Base-by-base conservation (phyloP, 2,329 filamentous ascomycete species). In the Mollisiaceae sp. region DNA sequence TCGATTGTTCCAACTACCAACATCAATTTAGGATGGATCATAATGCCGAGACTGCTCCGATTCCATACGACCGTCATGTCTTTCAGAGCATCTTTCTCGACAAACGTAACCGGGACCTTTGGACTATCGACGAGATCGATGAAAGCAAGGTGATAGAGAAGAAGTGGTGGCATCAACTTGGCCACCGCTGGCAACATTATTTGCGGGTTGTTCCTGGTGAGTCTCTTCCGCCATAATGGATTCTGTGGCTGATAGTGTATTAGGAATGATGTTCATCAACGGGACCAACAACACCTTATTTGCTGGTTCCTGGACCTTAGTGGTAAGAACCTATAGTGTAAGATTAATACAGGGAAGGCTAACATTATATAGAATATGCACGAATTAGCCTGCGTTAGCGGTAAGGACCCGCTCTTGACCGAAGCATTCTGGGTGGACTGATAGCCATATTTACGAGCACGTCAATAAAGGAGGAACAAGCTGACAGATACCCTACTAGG, bases 1-100 rank as follows among this genome's bases (percentile, higher is more conserved):
- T 92, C 77, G 89, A 93, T 76, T 91, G 88, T 78, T 89, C 87
- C 43, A 91, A 91, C 75, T 92, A 92, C 77, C 90, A 93, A 75
- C 83, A 88, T 54, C 90, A 92, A 73, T 90, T 93, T 68, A 86
- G 86, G 1, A 68, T 62, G 47, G 66, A 67, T 18, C 61, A 77
- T 15, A 67, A 73, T 27, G 72, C 72, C 1, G 69, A 73, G 15
- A 58, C 69, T 1, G 69, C 77, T 1, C 69, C 65, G 0, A 68
- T 72, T 39, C 61, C 80, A 3, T 76, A 80, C 1, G 79, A 85
- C 0, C 80, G 82, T 0, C 89, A 91, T 71, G 84, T 92, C 18
- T 92, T 91, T 75, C 89, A 93, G 70, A 89, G 85, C 9, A 90
- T 89, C 61, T 90, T 88, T 73, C 79, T 90, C 5, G 86, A 89